These are phyloP conservation scores for Hyaloscypha finlandica DNA, from an alignment of 495 filamentous ascomycete species.

Conservation along the genomic window DNA sequence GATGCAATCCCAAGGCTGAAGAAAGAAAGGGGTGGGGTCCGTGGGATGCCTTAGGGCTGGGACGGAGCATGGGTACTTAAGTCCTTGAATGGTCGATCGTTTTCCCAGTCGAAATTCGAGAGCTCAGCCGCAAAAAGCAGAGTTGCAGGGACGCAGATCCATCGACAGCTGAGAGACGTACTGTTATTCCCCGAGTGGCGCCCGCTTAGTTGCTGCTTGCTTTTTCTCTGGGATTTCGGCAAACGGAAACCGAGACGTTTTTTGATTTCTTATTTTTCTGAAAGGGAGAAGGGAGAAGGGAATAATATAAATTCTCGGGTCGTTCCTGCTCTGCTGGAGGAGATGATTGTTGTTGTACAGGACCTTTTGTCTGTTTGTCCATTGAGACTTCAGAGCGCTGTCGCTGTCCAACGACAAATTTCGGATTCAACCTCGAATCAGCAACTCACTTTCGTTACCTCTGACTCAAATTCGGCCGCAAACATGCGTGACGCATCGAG, in stretches of 20 bases:
- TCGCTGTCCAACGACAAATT: not conserved
- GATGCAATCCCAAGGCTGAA: not conserved
- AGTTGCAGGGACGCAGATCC: not conserved
- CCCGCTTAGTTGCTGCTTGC: not conserved
- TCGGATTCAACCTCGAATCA: not conserved
- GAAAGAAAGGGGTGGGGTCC: not conserved
- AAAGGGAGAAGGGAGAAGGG: not conserved
- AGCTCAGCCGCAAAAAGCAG: conserved; percentile 9
- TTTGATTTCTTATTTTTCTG: conserved; percentile 1
- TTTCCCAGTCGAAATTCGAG: not conserved
- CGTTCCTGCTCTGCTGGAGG: not conserved
- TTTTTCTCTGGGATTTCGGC: conserved; percentile 2
- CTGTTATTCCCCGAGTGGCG: conserved; percentile 1
- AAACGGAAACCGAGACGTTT: not conserved
- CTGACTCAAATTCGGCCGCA: not conserved
- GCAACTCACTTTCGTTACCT: conserved; percentile 1
- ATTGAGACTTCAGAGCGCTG: not conserved
- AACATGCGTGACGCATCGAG: conserved; percentile 34
- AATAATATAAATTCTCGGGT: not conserved
- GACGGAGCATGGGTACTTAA: conserved; percentile 17
- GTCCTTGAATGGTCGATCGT: conserved; percentile 15
- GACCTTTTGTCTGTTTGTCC: not conserved
- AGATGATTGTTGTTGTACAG: conserved; percentile 2
- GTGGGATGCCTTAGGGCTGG: conserved; percentile 2
- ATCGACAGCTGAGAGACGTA: conserved; percentile 2